phyloP scores from a whole-genome alignment of 164 flowering plant species.

The Magnolia officinalis region DNA sequence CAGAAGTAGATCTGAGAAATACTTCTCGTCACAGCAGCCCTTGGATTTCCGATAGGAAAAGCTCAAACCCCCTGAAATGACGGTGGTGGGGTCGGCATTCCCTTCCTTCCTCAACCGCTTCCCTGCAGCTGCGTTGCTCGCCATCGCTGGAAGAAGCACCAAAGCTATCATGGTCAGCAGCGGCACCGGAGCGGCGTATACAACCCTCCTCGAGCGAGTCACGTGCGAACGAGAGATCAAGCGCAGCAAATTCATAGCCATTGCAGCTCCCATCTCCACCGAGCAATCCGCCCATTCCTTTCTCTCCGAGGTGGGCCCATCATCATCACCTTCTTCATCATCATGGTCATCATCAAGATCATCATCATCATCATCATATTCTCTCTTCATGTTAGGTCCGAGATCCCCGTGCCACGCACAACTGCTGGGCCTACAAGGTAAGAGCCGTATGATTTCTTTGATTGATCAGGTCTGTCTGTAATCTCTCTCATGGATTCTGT shows the following conservation, averaged over 20 bases:
- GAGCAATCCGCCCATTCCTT: conserved; percentile 67
- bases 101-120: conserved; percentile 1
- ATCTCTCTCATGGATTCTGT: neutral
- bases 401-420: conserved; percentile 82
- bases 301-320: conserved; percentile 56
- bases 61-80: neutral
- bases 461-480: neutral
- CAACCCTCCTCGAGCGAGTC: conserved; percentile 54
- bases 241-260: conserved; percentile 89
- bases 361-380: neutral
- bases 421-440: conserved; percentile 99
- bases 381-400: conserved; percentile 40
- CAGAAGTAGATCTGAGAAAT: too few species aligned
- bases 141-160: neutral
- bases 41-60: too few species aligned
- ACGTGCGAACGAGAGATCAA: conserved; percentile 65
- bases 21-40: too few species aligned
- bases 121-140: neutral
- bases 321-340: neutral
- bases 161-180: neutral
- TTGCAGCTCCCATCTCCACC: conserved; percentile 68
- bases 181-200: conserved; percentile 31
- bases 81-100: conserved; percentile 1
- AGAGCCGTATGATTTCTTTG: neutral
- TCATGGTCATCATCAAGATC: neutral